phyloP scores from a whole-genome alignment of 1,284 basidiomycete genomes.

The Phenoliferia sp. region DNA sequence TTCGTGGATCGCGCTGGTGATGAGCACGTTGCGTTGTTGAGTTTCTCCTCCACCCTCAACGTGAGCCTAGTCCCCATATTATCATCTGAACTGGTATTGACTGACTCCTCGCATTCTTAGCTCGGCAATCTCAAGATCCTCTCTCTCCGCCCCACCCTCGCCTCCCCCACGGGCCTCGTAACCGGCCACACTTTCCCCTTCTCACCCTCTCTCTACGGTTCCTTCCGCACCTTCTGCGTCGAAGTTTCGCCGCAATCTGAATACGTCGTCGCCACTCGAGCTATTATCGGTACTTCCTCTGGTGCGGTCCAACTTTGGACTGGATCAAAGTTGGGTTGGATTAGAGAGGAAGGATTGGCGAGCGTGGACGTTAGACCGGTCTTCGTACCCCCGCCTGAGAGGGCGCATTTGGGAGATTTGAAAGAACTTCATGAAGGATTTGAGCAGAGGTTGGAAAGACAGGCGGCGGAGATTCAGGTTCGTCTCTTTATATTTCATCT shows the following conservation, averaged over 20 bases:
- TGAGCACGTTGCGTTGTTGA: conserved; percentile 64
- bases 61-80: conserved; percentile 48
- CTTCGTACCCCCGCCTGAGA: neutral
- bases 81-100: conserved; percentile 11
- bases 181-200: conserved; percentile 66
- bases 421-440: neutral
- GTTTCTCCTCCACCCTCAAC: conserved; percentile 59
- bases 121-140: conserved; percentile 54
- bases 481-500: too few relatives aligned
- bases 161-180: conserved; percentile 51
- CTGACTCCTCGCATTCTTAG: conserved; percentile 20
- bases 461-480: neutral
- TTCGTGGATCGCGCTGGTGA: conserved; percentile 55
- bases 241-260: conserved; percentile 51
- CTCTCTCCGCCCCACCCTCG: conserved; percentile 53
- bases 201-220: conserved; percentile 50
- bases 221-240: conserved; percentile 45
- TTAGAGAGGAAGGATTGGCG: conserved; percentile 77
- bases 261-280: conserved; percentile 48
- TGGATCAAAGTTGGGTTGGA: conserved; percentile 63
- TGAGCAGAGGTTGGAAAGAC: neutral
- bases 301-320: conserved; percentile 75
- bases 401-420: neutral
- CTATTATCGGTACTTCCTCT: conserved; percentile 66
- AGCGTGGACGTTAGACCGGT: conserved; percentile 55